Base-by-base conservation (phyloP, 176 grass and related monocot genomes). In the Phyllostachys edulis region DNA sequence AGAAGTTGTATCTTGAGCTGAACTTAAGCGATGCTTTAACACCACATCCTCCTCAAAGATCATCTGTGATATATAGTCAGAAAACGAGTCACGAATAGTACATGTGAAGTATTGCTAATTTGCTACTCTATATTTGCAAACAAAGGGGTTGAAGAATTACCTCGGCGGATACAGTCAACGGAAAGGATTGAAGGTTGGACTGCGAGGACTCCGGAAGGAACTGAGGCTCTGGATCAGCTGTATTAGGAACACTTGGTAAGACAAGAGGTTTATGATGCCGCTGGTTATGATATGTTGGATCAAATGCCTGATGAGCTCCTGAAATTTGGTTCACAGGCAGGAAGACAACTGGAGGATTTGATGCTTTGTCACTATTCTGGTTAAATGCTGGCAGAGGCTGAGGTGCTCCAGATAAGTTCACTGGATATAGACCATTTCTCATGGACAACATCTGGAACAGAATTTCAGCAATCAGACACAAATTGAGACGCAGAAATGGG, bases 341-440 rank as follows among this genome's bases (percentile, higher is more conserved):
- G 9, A 87, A 56, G 27, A 52, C 83, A 63, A 37, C 69, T 23
- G 81, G 39, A 1, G 75, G 41, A 65, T 86, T 87, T 41, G 79
- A 82, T 78, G 69, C 59, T 63, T 84, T 78, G 23, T 27, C 67
- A 76, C 78, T 69, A 63, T 84, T 73, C 41, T 67, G 73, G 76
- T 81, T 64, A 17, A 90, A 77, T 7, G 87, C 49, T 61, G 87
- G 72, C 17, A 95, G 68, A 87, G 84, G 67, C 7, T 83, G 63
- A 54, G 89, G 63, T 66, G 75, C 88, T 69, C 81, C 84, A 15
- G 85, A 80, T 40, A 94, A 56, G 81, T 88, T 94, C 80, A 82
- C 70, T 54, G 90, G 77, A 76, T 90, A 90, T 62, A 98, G 26
- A 56, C 95, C 92, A 73, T 98, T 95, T 78, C 92, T 93, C 91